Evolutionary conservation across 352 stramenopile species (phyloP).

Genomic region (Globisporangium rhizosaccharum): DNA sequence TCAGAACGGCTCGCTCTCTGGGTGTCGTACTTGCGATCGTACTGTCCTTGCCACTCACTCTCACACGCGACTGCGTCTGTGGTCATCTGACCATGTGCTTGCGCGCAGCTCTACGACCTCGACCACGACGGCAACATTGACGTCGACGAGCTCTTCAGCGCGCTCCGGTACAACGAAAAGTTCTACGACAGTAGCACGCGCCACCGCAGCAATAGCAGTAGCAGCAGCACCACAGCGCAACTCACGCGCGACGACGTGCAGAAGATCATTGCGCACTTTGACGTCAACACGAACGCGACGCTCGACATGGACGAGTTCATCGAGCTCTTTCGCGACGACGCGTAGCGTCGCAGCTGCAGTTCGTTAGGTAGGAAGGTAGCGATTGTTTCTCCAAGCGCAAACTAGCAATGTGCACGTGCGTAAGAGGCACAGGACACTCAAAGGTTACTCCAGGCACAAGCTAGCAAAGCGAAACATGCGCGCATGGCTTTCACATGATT

Average conservation of each 20-base stretch:
- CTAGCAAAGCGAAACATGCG: too few relatives aligned
- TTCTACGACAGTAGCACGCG: slow-evolving; percentile 53
- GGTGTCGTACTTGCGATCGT: slow-evolving; percentile 9
- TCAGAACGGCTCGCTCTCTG: too few relatives aligned
- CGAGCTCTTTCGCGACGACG: slow-evolving; percentile 71
- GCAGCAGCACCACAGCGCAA: slow-evolving; percentile 11
- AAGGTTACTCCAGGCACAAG: too few relatives aligned
- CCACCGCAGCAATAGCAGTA: background rate
- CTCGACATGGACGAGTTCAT: slow-evolving; percentile 77
- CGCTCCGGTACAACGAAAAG: slow-evolving; percentile 61
- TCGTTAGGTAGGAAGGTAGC: too few relatives aligned
- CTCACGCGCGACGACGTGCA: slow-evolving; percentile 56
- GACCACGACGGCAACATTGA: slow-evolving; percentile 71
- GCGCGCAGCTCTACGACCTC: slow-evolving; percentile 45
- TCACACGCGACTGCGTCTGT: background rate
- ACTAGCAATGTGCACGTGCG: too few relatives aligned
- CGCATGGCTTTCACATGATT: too few relatives aligned
- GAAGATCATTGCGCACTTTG: slow-evolving; percentile 72
- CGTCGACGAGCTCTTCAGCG: slow-evolving; percentile 56
- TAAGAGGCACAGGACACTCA: too few relatives aligned
- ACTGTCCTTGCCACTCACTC: background rate
- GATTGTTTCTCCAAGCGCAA: too few relatives aligned
- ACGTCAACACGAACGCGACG: slow-evolving; percentile 64
- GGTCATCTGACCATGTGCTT: background rate
- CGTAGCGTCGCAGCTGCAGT: slow-evolving; percentile 16